Conservation (phyloP, 768 basidiomycete genomes). For the Trametes punicea region DNA sequence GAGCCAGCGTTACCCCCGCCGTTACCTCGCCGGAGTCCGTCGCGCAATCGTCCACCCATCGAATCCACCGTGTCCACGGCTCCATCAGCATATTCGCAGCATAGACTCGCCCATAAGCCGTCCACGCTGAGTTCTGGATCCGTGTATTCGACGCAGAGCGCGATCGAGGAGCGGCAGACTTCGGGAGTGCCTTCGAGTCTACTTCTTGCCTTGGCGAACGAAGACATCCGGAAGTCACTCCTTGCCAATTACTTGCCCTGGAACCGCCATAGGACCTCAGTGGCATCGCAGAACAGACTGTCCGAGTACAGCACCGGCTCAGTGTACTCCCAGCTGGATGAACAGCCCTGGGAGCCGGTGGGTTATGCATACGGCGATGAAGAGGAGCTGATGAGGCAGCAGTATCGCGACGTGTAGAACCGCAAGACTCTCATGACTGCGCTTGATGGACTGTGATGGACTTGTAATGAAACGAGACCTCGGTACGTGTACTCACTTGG, state of each 20-base stretch:
- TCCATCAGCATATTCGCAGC: neutral
- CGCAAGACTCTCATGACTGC: constrained; percentile 8
- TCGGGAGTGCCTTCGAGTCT: constrained; percentile 31
- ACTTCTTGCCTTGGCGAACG: constrained; percentile 35
- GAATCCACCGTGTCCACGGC: constrained; percentile 3
- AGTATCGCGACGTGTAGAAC: neutral
- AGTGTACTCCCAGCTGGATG: constrained; percentile 21
- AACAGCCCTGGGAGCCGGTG: constrained; percentile 19
- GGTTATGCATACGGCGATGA: constrained; percentile 31
- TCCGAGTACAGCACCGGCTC: constrained; percentile 32
- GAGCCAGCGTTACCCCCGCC: constrained; percentile 16
- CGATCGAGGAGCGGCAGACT: constrained; percentile 31
- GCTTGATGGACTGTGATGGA: constrained; percentile 17
- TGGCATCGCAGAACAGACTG: constrained; percentile 25
- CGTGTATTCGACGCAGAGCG: constrained; percentile 38
- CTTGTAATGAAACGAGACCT: constrained; percentile 10
- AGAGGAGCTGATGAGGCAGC: constrained; percentile 12
- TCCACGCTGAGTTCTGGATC: constrained; percentile 36
- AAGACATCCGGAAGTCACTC: constrained; percentile 23
- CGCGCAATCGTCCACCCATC: neutral
- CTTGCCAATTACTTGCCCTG: constrained; percentile 23
- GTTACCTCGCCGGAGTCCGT: constrained; percentile 10
- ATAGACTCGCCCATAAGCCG: constrained; percentile 21
- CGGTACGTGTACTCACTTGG: constrained; percentile 10
- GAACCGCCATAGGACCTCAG: constrained; percentile 16